Evolutionary conservation across 2,329 filamentous ascomycete species (phyloP).

Genomic region (Botrytis squamosa): DNA sequence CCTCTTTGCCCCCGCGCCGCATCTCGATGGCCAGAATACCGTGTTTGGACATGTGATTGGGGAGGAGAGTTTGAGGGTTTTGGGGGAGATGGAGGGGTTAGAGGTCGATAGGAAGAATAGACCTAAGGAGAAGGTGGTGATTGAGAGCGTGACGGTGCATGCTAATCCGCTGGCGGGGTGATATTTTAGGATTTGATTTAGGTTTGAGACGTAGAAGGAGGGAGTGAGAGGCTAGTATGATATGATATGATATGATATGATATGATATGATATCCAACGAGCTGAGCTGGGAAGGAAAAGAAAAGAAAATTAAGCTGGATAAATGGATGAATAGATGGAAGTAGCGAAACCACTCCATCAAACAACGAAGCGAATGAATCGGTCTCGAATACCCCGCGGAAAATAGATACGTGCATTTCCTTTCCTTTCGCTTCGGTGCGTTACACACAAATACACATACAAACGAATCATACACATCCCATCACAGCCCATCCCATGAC

Average conservation of each 20-base stretch:
- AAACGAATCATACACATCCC: not conserved
- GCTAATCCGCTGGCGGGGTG: conserved; percentile 37
- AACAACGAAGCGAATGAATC: not conserved
- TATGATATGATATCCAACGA: not conserved
- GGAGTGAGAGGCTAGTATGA: too few species aligned
- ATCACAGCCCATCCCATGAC: too few species aligned
- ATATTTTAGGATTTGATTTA: not conserved
- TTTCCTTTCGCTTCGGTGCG: not conserved
- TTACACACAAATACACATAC: not conserved
- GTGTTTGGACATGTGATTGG: conserved; percentile 75
- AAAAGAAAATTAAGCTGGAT: not conserved
- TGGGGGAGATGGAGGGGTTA: conserved; percentile 69
- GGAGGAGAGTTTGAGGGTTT: conserved; percentile 61
- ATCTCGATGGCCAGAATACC: conserved; percentile 81
- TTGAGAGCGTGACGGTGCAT: conserved; percentile 71
- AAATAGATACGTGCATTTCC: not conserved
- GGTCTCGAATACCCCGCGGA: not conserved
- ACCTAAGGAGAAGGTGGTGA: conserved; percentile 64
- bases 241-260: not conserved
- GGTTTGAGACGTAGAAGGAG: not conserved
- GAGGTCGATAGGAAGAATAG: conserved; percentile 77
- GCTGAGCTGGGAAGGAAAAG: not conserved
- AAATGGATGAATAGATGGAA: not conserved
- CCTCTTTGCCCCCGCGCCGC: conserved; percentile 72
- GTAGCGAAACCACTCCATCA: not conserved